Base-by-base conservation (phyloP, 192 early-diverging fungal species). In the Rhizoclosmatium globosum region DNA sequence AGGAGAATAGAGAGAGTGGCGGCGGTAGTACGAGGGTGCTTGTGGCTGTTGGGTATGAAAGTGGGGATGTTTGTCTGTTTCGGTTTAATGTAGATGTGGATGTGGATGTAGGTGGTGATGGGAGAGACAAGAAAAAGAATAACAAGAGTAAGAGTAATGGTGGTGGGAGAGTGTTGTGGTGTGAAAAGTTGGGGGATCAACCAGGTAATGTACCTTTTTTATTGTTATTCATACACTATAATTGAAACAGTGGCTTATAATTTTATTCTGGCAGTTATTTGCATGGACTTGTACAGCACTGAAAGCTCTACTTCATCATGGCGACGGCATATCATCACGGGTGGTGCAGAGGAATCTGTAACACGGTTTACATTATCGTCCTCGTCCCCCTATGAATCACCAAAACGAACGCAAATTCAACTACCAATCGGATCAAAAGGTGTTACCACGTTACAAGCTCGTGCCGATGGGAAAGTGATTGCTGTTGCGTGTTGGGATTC, bases 401-500 rank as follows among this genome's bases (percentile, higher is more conserved):
- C 59, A 31, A 44, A 74, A 3, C 19, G 41, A 43, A 15, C 44
- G 23, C 38, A 64, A 3, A 60, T 62, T 15, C 19, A 41, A 23
- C 59, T 74, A 13, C 72, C 72, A 13, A 46, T 23, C 7, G 72
- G 72, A 62, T 43, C 44, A n/a, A 74, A 74, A 74, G 72, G 72
- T 61, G 31, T 7, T 3, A 23, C 72, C 2, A 44, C 19, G 4
- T 43, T 74, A 1, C 7, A 61, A 23, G 31, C 61, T 43, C 72
- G 72, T 4, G 11, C 9, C 6, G 72, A 74, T 43, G 57, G 59
- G 15, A 43, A 45, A 23, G 44, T 62, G 44, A 62, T 74, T 44
- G 72, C 72, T 31, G 4, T 74, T n/a, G 72, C 58, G 2, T 74
- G 72, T 48, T 74, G 72, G 72, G 72, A 74, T 38, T 74, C 72